These are phyloP conservation scores for Orobanche coerulescens DNA, from an alignment of 257 asterid species.

Conservation along the genomic window DNA sequence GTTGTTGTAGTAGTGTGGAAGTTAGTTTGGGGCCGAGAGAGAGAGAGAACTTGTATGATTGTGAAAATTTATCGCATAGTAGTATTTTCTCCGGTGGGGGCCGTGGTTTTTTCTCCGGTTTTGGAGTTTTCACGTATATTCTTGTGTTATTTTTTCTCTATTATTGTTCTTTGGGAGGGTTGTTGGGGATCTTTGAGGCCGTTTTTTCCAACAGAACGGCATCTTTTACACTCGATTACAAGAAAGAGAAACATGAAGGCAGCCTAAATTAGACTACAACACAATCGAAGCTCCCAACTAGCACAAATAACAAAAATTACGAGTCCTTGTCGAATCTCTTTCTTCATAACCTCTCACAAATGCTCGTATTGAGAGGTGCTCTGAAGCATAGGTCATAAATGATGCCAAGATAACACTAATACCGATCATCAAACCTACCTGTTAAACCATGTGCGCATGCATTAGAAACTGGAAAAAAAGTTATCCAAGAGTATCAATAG, in stretches of 20 bases:
- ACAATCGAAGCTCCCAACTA: slow-evolving; percentile 23
- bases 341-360: slow-evolving; percentile 66
- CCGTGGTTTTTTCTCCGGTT: no score
- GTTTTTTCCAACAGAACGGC: no score
- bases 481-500: background rate
- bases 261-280: slow-evolving; percentile 23
- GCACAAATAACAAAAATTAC: slow-evolving; percentile 48
- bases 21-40: no score
- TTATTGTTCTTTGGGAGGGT: no score
- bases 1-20: no score
- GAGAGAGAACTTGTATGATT: no score
- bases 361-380: slow-evolving; percentile 60
- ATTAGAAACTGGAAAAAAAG: slow-evolving; percentile 12
- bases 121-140: no score
- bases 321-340: slow-evolving; percentile 45
- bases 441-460: slow-evolving; percentile 18
- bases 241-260: slow-evolving; percentile 15
- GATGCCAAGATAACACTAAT: slow-evolving; percentile 64
- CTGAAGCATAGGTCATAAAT: slow-evolving; percentile 76
- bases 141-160: no score
- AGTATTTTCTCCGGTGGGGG: no score
- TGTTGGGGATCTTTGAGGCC: no score
- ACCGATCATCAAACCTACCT: slow-evolving; percentile 79
- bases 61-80: no score
- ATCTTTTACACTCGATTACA: slow-evolving; percentile 28